Evolutionary conservation across 768 basidiomycete genomes (phyloP), one percentile per base, ranked within the genome.

Genomic region (Amyloporia xantha): DNA sequence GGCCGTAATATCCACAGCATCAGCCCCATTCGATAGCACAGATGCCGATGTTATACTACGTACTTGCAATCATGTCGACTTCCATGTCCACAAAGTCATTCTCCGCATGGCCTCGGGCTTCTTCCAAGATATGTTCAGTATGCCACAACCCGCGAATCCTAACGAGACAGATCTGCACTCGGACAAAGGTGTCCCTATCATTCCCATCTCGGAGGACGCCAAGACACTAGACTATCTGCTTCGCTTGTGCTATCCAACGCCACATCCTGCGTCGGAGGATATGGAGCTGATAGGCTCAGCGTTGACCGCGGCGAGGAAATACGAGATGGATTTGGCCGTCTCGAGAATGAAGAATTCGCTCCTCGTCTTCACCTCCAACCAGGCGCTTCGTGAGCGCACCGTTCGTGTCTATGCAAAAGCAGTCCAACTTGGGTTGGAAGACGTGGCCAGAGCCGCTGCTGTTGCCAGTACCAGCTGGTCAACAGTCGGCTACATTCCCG

Each of bases 121-220:
- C 37, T 57, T 57, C 43, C 49, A 54, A 13, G 54, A 53, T 47
- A 54, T 61, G 55, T 51, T 61, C 51, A 44, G 47, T 26, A 37
- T 58, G 19, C 54, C 55, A 5, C 56, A 54, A 27, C 50, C 56
- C 2, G 41, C 44, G 1, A 41, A 17, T 41, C 33, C 17, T 54
- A 57, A 42, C n/a, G 47, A 37, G 23, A 25, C 48, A 24, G 44
- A 48, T 49, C 44, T 50, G 35, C 50, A 54, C 38, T 42, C 26
- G 11, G 48, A 49, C 10, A 47, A 48, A 27, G 49, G 53, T 6
- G 41, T 48, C 23, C 54, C 56, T 4, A 37, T 54, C 48, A 50
- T 58, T 21, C 39, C 48, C 7, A 46, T 58, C 19, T 23, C 53
- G 3, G 56, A 58, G 30, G 46, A 42, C 51, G 46, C 46, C 51